Conservation (phyloP, 2,329 filamentous ascomycete species). For the Leptodontidium sp. region DNA sequence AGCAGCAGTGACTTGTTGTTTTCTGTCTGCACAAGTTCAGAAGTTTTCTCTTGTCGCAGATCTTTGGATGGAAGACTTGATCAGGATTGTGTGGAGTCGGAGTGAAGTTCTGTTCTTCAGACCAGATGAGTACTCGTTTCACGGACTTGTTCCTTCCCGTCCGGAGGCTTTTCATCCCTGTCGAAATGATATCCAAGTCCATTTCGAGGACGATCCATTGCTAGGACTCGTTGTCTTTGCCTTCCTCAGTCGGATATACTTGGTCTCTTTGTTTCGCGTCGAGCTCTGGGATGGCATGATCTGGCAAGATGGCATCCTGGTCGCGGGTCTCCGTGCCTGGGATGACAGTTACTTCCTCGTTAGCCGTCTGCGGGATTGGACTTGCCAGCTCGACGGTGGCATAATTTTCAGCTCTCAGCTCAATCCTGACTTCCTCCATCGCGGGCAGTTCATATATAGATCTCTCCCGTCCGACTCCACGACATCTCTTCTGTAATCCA, state of each 20-base stretch:
- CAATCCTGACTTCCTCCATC: not conserved
- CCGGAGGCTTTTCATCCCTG: not conserved
- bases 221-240: not conserved
- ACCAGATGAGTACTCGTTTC: too few relatives aligned
- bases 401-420: not conserved
- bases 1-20: not conserved
- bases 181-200: not conserved
- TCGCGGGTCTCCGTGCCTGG: not conserved
- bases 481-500: not conserved
- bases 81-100: too few relatives aligned
- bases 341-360: not conserved
- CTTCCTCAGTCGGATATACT: not conserved
- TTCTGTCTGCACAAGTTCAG: not conserved
- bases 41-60: not conserved
- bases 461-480: not conserved
- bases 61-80: not conserved
- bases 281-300: not conserved
- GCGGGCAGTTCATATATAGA: slow-evolving; percentile 12
- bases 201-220: not conserved
- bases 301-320: not conserved
- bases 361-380: not conserved
- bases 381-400: not conserved
- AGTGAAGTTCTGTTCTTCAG: too few relatives aligned
- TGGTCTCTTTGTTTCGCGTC: not conserved
- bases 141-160: not conserved